phyloP scores from a whole-genome alignment of 2,329 filamentous ascomycete genomes.

The Penicillium sp. region DNA sequence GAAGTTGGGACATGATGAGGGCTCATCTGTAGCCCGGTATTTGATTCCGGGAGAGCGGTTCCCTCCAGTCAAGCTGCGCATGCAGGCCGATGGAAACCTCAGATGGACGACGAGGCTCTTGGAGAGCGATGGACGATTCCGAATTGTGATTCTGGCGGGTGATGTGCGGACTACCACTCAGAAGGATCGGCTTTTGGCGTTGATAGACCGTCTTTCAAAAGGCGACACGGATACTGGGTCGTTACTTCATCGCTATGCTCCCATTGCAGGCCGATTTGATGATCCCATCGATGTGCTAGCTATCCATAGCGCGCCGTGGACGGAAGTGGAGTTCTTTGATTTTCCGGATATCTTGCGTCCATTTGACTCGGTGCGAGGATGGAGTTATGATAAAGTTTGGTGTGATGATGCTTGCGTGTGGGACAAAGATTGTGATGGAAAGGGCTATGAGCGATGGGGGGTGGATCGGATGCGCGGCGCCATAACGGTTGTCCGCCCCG shows the following conservation, averaged over 20 bases:
- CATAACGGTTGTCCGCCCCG: conserved; percentile 27
- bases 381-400: conserved; percentile 61
- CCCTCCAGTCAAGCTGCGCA: conserved; percentile 16
- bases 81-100: conserved; percentile 17
- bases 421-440: conserved; percentile 29
- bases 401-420: conserved; percentile 49
- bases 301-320: conserved; percentile 58
- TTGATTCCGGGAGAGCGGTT: conserved; percentile 21
- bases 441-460: conserved; percentile 30
- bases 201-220: conserved; percentile 49
- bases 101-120: conserved; percentile 28
- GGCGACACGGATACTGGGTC: conserved; percentile 14
- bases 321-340: conserved; percentile 54
- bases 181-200: conserved; percentile 47
- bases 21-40: conserved; percentile 1
- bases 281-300: conserved; percentile 62
- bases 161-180: conserved; percentile 53
- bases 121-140: conserved; percentile 38
- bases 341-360: conserved; percentile 53
- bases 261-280: conserved; percentile 42
- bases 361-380: conserved; percentile 52
- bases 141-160: conserved; percentile 59
- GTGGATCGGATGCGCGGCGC: conserved; percentile 27
- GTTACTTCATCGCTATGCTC: conserved; percentile 49
- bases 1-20: conserved; percentile 8